Evolutionary conservation across 495 filamentous ascomycete species (phyloP).

Genomic region (Elasticomyces elasticus): DNA sequence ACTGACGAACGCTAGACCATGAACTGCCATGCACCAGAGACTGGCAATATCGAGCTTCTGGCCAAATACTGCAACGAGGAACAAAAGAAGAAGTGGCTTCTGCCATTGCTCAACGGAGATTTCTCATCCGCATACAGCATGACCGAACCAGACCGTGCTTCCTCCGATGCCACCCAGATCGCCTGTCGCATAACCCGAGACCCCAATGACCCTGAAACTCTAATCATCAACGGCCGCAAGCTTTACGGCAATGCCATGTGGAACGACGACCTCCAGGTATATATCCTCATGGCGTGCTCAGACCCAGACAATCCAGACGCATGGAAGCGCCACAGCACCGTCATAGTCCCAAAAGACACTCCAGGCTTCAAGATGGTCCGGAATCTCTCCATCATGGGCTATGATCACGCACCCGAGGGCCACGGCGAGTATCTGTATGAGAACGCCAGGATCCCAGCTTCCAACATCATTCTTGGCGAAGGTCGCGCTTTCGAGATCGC

Average conservation of each 20-base stretch:
- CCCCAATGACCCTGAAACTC: constrained; percentile 26
- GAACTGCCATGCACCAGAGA: constrained; percentile 38
- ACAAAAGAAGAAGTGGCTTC: constrained; percentile 36
- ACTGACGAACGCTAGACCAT: constrained; percentile 25
- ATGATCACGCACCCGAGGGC: constrained; percentile 36
- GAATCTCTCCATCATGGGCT: constrained; percentile 36
- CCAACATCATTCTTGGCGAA: constrained; percentile 36
- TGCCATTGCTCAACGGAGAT: constrained; percentile 34
- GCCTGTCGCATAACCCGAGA: constrained; percentile 26
- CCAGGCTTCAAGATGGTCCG: constrained; percentile 31
- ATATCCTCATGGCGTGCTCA: constrained; percentile 37
- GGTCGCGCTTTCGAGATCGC: constrained; percentile 39
- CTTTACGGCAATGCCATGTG: constrained; percentile 34
- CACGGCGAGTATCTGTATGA: constrained; percentile 37
- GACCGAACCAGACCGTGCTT: constrained; percentile 36
- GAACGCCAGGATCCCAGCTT: constrained; percentile 32
- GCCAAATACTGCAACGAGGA: constrained; percentile 36
- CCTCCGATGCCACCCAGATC: constrained; percentile 35
- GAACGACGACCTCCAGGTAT: constrained; percentile 32
- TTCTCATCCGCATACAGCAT: constrained; percentile 33
- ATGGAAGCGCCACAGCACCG: constrained; percentile 32
- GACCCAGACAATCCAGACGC: constrained; percentile 33
- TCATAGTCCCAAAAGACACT: constrained; percentile 32
- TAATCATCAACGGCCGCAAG: constrained; percentile 37
- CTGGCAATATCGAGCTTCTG: constrained; percentile 37